phyloP scores from a whole-genome alignment of 768 basidiomycete genomes.

The Mycena latifolia region DNA sequence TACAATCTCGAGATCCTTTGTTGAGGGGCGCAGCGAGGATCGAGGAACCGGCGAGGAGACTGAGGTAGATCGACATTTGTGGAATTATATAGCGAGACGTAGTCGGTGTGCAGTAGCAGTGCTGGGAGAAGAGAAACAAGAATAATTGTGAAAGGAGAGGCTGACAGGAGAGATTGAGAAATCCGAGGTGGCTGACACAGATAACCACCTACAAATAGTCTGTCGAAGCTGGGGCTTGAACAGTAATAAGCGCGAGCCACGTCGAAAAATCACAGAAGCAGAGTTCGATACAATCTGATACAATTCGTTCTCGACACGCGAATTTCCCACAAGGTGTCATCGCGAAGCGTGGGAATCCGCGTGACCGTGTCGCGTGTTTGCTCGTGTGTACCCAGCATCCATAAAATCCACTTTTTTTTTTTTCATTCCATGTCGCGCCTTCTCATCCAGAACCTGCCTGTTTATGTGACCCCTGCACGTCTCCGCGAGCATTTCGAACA shows the following conservation, averaged over 20 bases:
- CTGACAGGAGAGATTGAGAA: too few relatives aligned
- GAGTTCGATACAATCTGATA: too few relatives aligned
- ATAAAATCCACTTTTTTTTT: background rate
- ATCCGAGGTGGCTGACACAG: conserved; percentile 7
- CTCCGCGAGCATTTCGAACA: conserved; percentile 79
- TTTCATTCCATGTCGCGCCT: conserved; percentile 78
- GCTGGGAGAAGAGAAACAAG: conserved; percentile 3
- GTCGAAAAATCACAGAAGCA: too few relatives aligned
- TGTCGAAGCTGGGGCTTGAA: too few relatives aligned
- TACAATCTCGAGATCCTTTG: conserved; percentile 10
- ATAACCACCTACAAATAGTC: too few relatives aligned
- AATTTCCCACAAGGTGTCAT: too few relatives aligned
- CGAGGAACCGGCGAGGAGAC: conserved; percentile 2
- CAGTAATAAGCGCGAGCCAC: too few relatives aligned
- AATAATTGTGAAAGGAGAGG: background rate
- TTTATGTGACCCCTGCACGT: conserved; percentile 71
- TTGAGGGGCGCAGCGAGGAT: background rate
- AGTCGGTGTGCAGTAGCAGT: background rate
- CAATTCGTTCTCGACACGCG: too few relatives aligned
- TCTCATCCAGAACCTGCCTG: conserved; percentile 85
- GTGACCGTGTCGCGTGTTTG: background rate
- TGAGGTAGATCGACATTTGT: conserved; percentile 11
- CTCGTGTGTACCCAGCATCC: background rate
- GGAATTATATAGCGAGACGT: background rate
- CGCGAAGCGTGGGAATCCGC: background rate